Conservation (phyloP, 371 early-diverging fungal genomes). For the Actinomucor elegans region DNA sequence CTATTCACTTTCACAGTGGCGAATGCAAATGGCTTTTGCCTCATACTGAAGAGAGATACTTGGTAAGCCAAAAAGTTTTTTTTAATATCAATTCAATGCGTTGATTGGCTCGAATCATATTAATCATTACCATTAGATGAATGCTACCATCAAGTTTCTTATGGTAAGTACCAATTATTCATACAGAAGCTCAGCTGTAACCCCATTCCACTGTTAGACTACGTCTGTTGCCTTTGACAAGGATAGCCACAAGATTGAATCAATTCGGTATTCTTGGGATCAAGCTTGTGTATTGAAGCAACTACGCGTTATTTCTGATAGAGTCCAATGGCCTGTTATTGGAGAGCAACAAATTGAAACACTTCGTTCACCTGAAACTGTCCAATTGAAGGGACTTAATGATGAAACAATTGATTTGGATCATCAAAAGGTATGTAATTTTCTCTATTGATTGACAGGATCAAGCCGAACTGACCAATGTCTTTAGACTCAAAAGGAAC, state of each 20-base stretch:
- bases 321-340: conserved; percentile 35
- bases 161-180: conserved; percentile 28
- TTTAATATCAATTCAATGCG: neutral
- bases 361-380: conserved; percentile 19
- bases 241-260: conserved; percentile 24
- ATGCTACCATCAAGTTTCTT: conserved; percentile 34
- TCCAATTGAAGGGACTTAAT: conserved; percentile 15
- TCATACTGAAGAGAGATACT: conserved; percentile 21
- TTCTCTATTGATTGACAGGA: no score
- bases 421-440: conserved; percentile 18
- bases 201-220: no score
- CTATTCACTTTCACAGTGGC: conserved; percentile 33
- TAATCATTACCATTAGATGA: conserved; percentile 19
- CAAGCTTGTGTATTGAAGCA: conserved; percentile 48
- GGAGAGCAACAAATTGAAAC: conserved; percentile 36
- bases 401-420: conserved; percentile 14
- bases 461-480: no score
- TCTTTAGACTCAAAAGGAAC: conserved; percentile 2
- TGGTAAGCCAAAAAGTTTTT: conserved; percentile 20
- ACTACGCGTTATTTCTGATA: conserved; percentile 32
- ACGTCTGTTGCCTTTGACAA: conserved; percentile 36
- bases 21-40: conserved; percentile 47
- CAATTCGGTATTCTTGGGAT: conserved; percentile 45
- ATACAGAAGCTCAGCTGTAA: no score
- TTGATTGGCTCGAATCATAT: neutral